Conservation (phyloP, 23 red algal genomes). For the Gracilaria caudata region DNA sequence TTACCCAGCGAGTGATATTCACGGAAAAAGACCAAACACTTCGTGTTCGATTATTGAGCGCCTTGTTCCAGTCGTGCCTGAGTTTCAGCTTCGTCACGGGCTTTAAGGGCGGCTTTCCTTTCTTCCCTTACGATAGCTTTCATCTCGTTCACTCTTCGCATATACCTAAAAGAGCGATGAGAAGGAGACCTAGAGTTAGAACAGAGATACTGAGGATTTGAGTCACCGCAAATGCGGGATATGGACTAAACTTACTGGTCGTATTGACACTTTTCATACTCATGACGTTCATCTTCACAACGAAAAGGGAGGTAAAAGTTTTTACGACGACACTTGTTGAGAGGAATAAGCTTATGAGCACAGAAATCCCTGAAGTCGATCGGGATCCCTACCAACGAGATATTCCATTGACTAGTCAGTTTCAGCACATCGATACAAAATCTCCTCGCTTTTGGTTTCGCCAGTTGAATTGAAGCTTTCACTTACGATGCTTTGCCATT, state of each 20-base stretch:
- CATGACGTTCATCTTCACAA: conserved; percentile 86
- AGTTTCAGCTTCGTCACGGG: conserved; percentile 32
- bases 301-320: conserved; percentile 85
- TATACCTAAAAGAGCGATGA: conserved; percentile 15
- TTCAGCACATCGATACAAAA: not conserved
- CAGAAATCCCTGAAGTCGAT: conserved; percentile 83
- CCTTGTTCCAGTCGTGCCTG: not conserved
- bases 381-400: conserved; percentile 24
- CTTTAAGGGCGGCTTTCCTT: conserved; percentile 18
- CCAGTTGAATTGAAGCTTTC: not conserved
- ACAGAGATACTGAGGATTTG: not conserved
- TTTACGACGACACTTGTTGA: conserved; percentile 87
- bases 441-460: not conserved
- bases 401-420: not conserved
- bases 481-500: conserved; percentile 47
- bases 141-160: conserved; percentile 62
- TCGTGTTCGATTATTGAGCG: not conserved
- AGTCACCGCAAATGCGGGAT: not conserved
- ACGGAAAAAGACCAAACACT: not conserved
- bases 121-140: conserved; percentile 56
- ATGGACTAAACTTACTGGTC: conserved; percentile 68
- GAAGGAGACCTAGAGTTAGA: not conserved
- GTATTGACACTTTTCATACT: conserved; percentile 89
- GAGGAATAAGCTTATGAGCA: conserved; percentile 92
- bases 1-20: not conserved